A percentile compares a stretch with the other conserved stretches of the same genome.
Evolutionary conservation across 495 filamentous ascomycete species (phyloP).

Genomic region (Neurospora terricola): DNA sequence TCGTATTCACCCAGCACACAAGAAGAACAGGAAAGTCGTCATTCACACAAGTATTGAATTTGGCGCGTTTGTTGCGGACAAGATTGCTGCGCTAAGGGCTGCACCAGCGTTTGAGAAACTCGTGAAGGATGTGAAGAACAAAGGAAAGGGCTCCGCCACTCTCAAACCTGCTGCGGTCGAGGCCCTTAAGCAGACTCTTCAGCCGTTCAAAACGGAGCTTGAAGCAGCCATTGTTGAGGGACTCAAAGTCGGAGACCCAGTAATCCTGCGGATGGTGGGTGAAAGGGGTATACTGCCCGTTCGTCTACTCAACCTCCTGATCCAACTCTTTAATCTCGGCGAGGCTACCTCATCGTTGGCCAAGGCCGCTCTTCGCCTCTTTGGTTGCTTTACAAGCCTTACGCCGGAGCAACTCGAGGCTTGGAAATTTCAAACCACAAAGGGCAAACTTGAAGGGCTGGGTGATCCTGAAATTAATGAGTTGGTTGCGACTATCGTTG

Average conservation of each 20-base stretch:
- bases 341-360: slow-evolving; percentile 56
- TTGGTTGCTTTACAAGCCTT: slow-evolving; percentile 49
- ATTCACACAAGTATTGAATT: slow-evolving; percentile 4
- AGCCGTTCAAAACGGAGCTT: slow-evolving; percentile 10
- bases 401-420: slow-evolving; percentile 53
- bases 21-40: slow-evolving; percentile 5
- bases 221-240: slow-evolving; percentile 11
- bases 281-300: slow-evolving; percentile 30
- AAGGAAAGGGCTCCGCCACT: slow-evolving; percentile 4
- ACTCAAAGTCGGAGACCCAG: slow-evolving; percentile 4
- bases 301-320: slow-evolving; percentile 52
- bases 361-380: slow-evolving; percentile 54
- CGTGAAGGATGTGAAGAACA: background rate
- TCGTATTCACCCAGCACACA: slow-evolving; percentile 13
- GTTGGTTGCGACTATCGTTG: slow-evolving; percentile 29
- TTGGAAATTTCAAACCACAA: slow-evolving; percentile 56
- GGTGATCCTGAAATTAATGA: slow-evolving; percentile 52
- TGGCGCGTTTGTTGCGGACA: slow-evolving; percentile 2
- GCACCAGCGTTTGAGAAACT: slow-evolving; percentile 6
- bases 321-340: slow-evolving; percentile 53
- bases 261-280: slow-evolving; percentile 42
- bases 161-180: slow-evolving; percentile 8
- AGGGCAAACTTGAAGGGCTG: slow-evolving; percentile 54
- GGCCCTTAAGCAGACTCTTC: slow-evolving; percentile 6
- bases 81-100: slow-evolving; percentile 4